A percentile compares a stretch with the other conserved stretches of the same genome.
Evolutionary conservation across 1,139 yeast genomes (phyloP).

Genomic region (Hyphopichia fennica): DNA sequence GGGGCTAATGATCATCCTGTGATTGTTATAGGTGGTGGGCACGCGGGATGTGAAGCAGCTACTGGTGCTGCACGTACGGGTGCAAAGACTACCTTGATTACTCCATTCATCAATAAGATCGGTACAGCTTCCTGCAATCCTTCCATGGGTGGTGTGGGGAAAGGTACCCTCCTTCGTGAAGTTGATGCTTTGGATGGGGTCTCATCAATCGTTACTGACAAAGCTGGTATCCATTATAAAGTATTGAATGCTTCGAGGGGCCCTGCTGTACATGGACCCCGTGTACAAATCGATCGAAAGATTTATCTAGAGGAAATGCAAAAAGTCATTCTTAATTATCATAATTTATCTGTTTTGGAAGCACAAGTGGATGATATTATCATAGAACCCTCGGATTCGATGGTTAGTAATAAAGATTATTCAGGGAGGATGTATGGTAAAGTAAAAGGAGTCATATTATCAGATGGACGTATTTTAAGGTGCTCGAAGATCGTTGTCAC

Average conservation of each 20-base stretch:
- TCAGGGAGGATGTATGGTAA: conserved; percentile 40
- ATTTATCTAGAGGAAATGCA: conserved; percentile 85
- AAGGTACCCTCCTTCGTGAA: conserved; percentile 88
- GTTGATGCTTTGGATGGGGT: conserved; percentile 97
- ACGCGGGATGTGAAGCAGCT: conserved; percentile 98
- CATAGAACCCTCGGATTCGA: conserved; percentile 42
- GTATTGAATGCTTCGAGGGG: conserved; percentile 87
- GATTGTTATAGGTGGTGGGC: conserved; percentile 95
- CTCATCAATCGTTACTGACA: conserved; percentile 78
- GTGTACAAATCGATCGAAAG: conserved; percentile 92
- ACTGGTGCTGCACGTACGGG: conserved; percentile 90
- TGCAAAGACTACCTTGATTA: conserved; percentile 66
- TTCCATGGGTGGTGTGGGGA: conserved; percentile 97
- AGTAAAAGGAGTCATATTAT: conserved; percentile 71
- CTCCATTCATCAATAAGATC: conserved; percentile 72
- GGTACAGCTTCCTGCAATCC: conserved; percentile 98
- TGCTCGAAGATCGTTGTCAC: conserved; percentile 80
- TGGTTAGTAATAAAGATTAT: conserved; percentile 16
- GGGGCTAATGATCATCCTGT: conserved; percentile 57
- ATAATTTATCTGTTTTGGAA: conserved; percentile 59
- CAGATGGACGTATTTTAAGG: conserved; percentile 59
- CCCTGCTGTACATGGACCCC: conserved; percentile 98
- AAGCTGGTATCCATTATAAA: conserved; percentile 91
- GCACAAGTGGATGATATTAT: conserved; percentile 88
- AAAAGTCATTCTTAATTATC: conserved; percentile 55